Evolutionary conservation across 23 red algal species (phyloP).

Genomic region (Gracilaria vermiculophylla): DNA sequence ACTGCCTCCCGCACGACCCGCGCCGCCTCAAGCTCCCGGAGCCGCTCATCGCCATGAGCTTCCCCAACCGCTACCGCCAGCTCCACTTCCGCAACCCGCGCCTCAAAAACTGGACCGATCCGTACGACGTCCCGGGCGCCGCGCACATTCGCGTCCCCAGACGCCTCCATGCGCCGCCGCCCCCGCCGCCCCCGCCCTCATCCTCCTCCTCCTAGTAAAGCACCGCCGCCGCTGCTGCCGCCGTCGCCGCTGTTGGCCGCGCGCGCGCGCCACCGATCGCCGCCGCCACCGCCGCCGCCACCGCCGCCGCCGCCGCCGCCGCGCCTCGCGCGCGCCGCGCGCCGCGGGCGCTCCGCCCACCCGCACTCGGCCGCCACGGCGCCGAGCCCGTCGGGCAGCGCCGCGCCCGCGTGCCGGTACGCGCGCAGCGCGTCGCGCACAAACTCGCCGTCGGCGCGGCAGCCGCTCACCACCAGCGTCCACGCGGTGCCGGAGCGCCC

Average conservation of each 20-base stretch:
- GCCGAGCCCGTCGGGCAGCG: not conserved
- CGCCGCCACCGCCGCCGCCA: not conserved
- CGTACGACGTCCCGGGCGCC: slow-evolving; percentile 67
- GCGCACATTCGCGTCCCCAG: slow-evolving; percentile 46
- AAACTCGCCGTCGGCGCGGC: slow-evolving; percentile 53
- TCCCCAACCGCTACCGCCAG: slow-evolving; percentile 75
- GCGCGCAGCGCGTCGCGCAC: slow-evolving; percentile 27
- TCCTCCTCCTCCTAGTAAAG: not conserved
- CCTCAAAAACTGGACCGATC: slow-evolving; percentile 69
- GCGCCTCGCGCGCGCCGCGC: no score
- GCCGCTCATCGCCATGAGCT: slow-evolving; percentile 59
- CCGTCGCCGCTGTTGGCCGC: not conserved
- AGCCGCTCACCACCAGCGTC: slow-evolving; percentile 47
- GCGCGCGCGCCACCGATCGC: not conserved
- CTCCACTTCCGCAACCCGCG: slow-evolving; percentile 47
- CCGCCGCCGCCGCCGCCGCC: no score
- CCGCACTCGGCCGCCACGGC: not conserved
- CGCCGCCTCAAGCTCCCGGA: slow-evolving; percentile 66
- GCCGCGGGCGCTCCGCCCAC: not conserved
- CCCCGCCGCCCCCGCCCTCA: not conserved
- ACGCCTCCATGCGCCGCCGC: not conserved
- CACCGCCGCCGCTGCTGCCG: no score
- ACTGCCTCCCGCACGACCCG: slow-evolving; percentile 44
- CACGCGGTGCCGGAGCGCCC: slow-evolving; percentile 68
- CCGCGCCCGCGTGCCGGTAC: not conserved